A percentile compares a stretch with the other conserved stretches of the same genome.
Evolutionary conservation across 1,284 basidiomycete species (phyloP).

Genomic region (Xanthoconium separans): DNA sequence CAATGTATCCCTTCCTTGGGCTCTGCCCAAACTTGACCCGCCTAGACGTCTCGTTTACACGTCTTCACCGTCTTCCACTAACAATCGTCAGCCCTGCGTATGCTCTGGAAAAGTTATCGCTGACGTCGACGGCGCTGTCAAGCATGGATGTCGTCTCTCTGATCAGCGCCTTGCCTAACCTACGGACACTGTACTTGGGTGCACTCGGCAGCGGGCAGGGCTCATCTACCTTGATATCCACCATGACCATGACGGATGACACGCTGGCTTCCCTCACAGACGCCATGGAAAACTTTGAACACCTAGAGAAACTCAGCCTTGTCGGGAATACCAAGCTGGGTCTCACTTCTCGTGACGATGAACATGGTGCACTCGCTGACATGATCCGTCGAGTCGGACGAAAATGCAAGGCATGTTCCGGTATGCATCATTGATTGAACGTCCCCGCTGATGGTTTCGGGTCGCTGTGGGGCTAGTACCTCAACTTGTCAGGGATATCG

Average conservation of each 20-base stretch:
- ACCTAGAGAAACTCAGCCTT: slow-evolving; percentile 54
- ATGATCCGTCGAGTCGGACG: slow-evolving; percentile 57
- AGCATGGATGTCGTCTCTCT: slow-evolving; percentile 41
- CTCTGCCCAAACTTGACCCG: slow-evolving; percentile 51
- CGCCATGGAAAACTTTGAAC: slow-evolving; percentile 35
- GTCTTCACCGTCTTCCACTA: slow-evolving; percentile 38
- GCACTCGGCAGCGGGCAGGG: slow-evolving; percentile 55
- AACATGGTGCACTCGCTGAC: slow-evolving; percentile 40
- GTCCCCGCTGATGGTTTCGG: neutral
- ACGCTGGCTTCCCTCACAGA: slow-evolving; percentile 46
- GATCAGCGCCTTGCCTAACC: slow-evolving; percentile 38
- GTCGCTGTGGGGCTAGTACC: slow-evolving; percentile 30
- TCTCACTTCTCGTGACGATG: slow-evolving; percentile 27
- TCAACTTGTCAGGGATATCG: slow-evolving; percentile 58
- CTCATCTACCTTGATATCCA: slow-evolving; percentile 43
- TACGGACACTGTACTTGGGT: slow-evolving; percentile 56
- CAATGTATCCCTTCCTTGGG: slow-evolving; percentile 43
- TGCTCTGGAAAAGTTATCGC: slow-evolving; percentile 54
- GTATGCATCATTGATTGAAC: neutral
- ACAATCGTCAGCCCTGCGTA: slow-evolving; percentile 12
- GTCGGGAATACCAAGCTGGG: slow-evolving; percentile 65
- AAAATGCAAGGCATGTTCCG: slow-evolving; percentile 51
- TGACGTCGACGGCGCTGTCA: slow-evolving; percentile 56
- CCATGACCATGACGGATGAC: slow-evolving; percentile 56
- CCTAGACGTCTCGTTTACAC: slow-evolving; percentile 66